Conservation (phyloP, 805 yeast genomes). For the Saccharomycopsis fibuligera region DNA sequence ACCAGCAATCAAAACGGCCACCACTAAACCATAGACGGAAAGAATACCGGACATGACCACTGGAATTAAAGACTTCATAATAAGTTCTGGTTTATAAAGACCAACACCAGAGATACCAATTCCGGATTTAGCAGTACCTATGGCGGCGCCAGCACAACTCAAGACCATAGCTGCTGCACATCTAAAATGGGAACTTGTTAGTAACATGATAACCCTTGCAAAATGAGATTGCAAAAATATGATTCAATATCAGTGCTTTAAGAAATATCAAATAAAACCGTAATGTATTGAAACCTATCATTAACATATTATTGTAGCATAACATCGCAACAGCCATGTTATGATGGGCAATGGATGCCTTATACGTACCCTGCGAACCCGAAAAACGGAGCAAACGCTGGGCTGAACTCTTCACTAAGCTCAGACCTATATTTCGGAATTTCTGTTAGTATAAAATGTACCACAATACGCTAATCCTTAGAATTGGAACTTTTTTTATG, state of each 20-base stretch:
- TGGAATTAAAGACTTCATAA: constrained; percentile 93
- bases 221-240: constrained; percentile 1
- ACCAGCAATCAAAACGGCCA: constrained; percentile 82
- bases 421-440: too few relatives aligned
- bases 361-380: constrained; percentile 84
- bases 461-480: too few relatives aligned
- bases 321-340: too few relatives aligned
- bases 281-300: not conserved
- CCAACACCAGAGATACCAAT: constrained; percentile 98
- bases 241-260: constrained; percentile 14
- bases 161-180: constrained; percentile 89
- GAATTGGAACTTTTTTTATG: too few relatives aligned
- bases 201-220: not conserved
- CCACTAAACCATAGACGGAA: constrained; percentile 95
- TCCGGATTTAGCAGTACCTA: constrained; percentile 97
- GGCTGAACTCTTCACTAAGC: constrained; percentile 60
- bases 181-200: constrained; percentile 23
- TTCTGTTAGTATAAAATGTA: too few relatives aligned
- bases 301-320: too few relatives aligned
- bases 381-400: constrained; percentile 92
- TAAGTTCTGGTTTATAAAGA: constrained; percentile 92
- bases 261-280: not conserved
- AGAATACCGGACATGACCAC: constrained; percentile 98
- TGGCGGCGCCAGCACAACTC: constrained; percentile 96
- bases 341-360: too few relatives aligned